These are phyloP conservation scores for Selenicereus undatus DNA, from an alignment of 148 eudicot species.

Conservation along the genomic window DNA sequence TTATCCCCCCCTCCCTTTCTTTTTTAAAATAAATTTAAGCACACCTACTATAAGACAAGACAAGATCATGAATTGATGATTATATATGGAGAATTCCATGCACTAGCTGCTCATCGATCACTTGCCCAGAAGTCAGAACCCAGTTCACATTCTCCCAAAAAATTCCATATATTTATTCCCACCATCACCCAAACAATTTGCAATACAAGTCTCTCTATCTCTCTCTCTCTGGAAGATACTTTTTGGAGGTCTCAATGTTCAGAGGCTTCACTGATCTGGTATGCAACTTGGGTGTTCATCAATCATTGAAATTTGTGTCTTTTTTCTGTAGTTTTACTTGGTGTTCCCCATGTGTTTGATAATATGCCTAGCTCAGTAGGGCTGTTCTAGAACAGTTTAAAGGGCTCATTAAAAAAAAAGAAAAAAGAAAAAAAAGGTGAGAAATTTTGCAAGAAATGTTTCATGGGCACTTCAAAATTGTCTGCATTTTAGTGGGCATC, in stretches of 20 bases:
- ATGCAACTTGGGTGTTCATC: slow-evolving; percentile 5
- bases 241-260: slow-evolving; percentile 46
- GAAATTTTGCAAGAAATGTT: not conserved
- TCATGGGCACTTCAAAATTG: not conserved
- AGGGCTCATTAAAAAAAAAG: no score
- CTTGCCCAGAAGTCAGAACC: slow-evolving; percentile 8
- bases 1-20: not conserved
- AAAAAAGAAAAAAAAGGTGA: not conserved
- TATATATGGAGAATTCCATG: slow-evolving; percentile 10
- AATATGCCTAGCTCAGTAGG: slow-evolving; percentile 2
- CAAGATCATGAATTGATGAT: not conserved
- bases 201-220: slow-evolving; percentile 4
- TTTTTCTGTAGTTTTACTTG: not conserved
- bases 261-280: slow-evolving; percentile 32
- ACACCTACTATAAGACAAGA: not conserved
- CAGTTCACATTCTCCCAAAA: slow-evolving; percentile 29
- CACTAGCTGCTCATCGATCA: not conserved
- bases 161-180: not conserved
- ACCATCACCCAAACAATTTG: not conserved
- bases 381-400: not conserved
- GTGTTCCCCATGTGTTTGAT: not conserved
- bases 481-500: not conserved
- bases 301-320: not conserved
- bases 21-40: not conserved
- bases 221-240: not conserved